phyloP scores from a whole-genome alignment of 192 early-diverging fungal species.

The Umbelopsis isabellina region DNA sequence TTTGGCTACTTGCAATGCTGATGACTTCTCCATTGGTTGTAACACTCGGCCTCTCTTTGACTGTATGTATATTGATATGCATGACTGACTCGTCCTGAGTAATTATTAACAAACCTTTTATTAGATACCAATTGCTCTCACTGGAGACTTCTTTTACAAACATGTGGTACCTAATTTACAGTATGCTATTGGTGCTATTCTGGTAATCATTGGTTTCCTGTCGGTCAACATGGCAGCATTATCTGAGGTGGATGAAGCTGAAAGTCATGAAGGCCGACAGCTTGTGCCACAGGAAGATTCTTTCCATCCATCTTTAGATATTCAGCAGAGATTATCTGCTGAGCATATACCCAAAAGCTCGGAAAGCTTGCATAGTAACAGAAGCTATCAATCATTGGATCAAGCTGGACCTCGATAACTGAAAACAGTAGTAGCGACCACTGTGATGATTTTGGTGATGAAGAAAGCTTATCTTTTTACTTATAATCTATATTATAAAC shows the following conservation, averaged over 20 bases:
- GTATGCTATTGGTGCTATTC: conserved; percentile 67
- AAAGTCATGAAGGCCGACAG: conserved; percentile 15
- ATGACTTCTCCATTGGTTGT: conserved; percentile 85
- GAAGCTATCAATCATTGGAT: conserved; percentile 15
- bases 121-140: conserved; percentile 65
- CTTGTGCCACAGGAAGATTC: conserved; percentile 17
- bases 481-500: no score
- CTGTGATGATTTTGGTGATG: no score
- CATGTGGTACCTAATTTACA: conserved; percentile 49
- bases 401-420: not conserved
- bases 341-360: conserved; percentile 18
- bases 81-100: not conserved
- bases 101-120: not conserved
- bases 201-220: conserved; percentile 73
- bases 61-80: conserved; percentile 43
- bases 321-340: not conserved
- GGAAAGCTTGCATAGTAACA: conserved; percentile 1
- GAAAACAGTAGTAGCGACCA: no score
- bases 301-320: not conserved
- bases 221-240: conserved; percentile 56
- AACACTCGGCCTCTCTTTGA: conserved; percentile 76
- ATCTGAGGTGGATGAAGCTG: conserved; percentile 38
- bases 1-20: conserved; percentile 77
- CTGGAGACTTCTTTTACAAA: conserved; percentile 75
- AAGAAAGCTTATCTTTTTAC: no score